phyloP scores from a whole-genome alignment of 768 basidiomycete genomes.

The Auriscalpium orientale region DNA sequence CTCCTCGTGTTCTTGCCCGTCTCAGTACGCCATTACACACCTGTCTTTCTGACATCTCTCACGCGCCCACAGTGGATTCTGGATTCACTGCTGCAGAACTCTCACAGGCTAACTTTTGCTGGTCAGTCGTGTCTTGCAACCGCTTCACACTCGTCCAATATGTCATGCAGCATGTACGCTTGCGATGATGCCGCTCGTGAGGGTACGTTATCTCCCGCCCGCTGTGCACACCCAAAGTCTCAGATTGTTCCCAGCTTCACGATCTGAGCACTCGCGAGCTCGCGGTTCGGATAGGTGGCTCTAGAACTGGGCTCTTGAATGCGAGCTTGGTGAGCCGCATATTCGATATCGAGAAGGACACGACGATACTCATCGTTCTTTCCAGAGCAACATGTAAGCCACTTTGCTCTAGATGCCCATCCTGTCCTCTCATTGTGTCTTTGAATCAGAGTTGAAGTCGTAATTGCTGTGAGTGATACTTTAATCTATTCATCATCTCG shows the following conservation, averaged over 20 bases:
- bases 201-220: conserved; percentile 32
- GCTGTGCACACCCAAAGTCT: neutral
- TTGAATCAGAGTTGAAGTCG: conserved; percentile 41
- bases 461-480: conserved; percentile 54
- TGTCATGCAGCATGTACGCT: conserved; percentile 47
- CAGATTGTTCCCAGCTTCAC: conserved; percentile 43
- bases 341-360: too few species aligned
- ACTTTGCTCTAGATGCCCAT: conserved; percentile 2
- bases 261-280: conserved; percentile 72
- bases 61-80: conserved; percentile 43
- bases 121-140: conserved; percentile 33
- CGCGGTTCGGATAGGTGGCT: conserved; percentile 66
- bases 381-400: conserved; percentile 61
- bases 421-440: neutral
- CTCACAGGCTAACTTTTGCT: conserved; percentile 51
- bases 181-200: conserved; percentile 72
- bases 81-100: conserved; percentile 37
- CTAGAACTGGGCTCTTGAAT: conserved; percentile 72
- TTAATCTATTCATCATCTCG: neutral
- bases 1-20: conserved; percentile 59
- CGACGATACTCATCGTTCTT: conserved; percentile 10
- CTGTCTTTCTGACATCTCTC: neutral
- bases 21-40: conserved; percentile 37
- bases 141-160: neutral
- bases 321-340: conserved; percentile 57